phyloP scores from a whole-genome alignment of 1,284 basidiomycete genomes.

The Cryptococcus sp. region DNA sequence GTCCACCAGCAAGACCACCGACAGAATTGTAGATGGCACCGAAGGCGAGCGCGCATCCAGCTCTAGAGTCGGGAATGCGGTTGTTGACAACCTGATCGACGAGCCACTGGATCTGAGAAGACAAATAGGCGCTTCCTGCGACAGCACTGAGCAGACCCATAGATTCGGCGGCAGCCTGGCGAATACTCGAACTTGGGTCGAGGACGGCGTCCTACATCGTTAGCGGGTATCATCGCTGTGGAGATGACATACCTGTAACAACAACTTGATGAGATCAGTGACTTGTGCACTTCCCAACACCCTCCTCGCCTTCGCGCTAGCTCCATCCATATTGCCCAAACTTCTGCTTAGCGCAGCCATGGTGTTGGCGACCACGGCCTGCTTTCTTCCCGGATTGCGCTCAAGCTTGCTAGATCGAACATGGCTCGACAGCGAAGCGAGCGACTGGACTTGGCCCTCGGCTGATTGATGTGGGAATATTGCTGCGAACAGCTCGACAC shows the following conservation, averaged over 20 bases:
- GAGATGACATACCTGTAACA: slow-evolving; percentile 61
- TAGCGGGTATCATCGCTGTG: not conserved
- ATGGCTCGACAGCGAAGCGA: slow-evolving; percentile 61
- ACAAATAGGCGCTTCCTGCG: slow-evolving; percentile 79
- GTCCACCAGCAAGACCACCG: slow-evolving; percentile 87
- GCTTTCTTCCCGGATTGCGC: slow-evolving; percentile 80
- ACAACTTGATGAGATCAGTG: slow-evolving; percentile 62
- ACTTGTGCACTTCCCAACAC: slow-evolving; percentile 67
- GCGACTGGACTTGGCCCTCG: slow-evolving; percentile 60
- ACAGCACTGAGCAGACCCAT: slow-evolving; percentile 83
- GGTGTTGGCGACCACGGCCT: slow-evolving; percentile 79
- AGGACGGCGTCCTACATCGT: slow-evolving; percentile 65
- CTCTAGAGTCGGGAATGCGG: slow-evolving; percentile 85
- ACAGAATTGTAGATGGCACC: slow-evolving; percentile 91
- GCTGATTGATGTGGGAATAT: slow-evolving; percentile 76
- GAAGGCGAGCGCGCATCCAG: slow-evolving; percentile 90
- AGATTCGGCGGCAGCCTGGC: slow-evolving; percentile 79
- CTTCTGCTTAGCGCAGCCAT: slow-evolving; percentile 74
- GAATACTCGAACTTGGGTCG: slow-evolving; percentile 72
- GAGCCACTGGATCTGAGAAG: slow-evolving; percentile 81
- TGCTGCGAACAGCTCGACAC: slow-evolving; percentile 77
- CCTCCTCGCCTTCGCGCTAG: slow-evolving; percentile 58
- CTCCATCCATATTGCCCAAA: slow-evolving; percentile 59
- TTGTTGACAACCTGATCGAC: slow-evolving; percentile 97
- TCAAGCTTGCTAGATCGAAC: slow-evolving; percentile 76